Base-by-base conservation (phyloP, 2,329 filamentous ascomycete species). In the Pseudogymnoascus sp. region DNA sequence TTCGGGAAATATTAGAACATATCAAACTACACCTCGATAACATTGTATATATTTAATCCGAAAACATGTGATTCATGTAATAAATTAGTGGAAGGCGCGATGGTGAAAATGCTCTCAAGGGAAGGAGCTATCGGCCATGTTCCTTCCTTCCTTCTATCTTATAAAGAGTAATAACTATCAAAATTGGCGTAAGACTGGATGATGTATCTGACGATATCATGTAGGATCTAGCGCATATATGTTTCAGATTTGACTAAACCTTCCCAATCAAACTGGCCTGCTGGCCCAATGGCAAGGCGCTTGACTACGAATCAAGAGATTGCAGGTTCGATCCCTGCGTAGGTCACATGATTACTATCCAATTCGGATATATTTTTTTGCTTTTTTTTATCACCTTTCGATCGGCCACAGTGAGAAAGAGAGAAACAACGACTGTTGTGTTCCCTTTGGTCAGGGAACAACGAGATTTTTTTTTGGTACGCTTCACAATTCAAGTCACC, bases 251-350 rank as follows among this genome's bases (percentile, higher is more conserved):
- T 33, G 2, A 4, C 11, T 21, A 35, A 33, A 13, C 4, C n/a
- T 33, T 56, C 9, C n/a, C 50, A 56, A 56, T 56, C 29, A 60
- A 60, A 60, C 61, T 59, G 65, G 69, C 68, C 70, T 68, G 65
- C 69, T 77, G 75, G 76, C 76, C 76, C 75, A 78, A 78, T 78
- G 77, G 77, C 74, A 79, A 78, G 76, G 77, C 77, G 77, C 75
- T 78, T 78, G 77, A 79, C 77, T 79, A 78, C 77, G 77, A 77
- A 78, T 79, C 77, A 78, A 77, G 75, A 78, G 77, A 78, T 78
- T 79, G 76, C 74, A 77, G 77, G 77, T 78, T 78, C 76, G 76
- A 78, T 68, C 70, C 70, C 70, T 72, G 70, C 69, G 68, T 69
- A 68, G 70, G 70, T 72, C 70, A 70, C 50, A 56, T 56, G 50